phyloP scores from a whole-genome alignment of 352 stramenopile species.

The Stephanocyclus meneghinianus region DNA sequence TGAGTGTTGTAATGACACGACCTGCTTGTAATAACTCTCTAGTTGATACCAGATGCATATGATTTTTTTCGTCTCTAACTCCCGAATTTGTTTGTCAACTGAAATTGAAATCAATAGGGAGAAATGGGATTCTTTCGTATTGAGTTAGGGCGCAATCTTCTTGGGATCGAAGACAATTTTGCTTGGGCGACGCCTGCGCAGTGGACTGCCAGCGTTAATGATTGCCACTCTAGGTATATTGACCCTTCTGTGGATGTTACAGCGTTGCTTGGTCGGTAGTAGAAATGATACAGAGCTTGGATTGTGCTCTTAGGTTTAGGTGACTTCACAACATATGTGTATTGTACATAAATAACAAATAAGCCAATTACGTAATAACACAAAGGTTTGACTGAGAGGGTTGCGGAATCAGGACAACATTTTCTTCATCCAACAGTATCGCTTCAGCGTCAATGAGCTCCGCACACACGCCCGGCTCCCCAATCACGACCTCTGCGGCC shows the following conservation, averaged over 20 bases:
- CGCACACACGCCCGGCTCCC: too few species aligned
- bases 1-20: not conserved
- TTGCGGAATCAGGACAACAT: too few species aligned
- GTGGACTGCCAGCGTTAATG: slow-evolving; percentile 55
- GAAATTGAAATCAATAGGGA: slow-evolving; percentile 38
- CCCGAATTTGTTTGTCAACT: slow-evolving; percentile 37
- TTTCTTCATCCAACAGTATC: too few species aligned
- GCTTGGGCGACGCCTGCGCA: slow-evolving; percentile 65
- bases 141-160: slow-evolving; percentile 72
- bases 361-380: too few species aligned
- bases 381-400: too few species aligned
- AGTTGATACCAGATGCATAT: too few species aligned
- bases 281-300: not conserved
- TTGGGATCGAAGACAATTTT: slow-evolving; percentile 75
- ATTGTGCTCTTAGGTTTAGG: too few species aligned
- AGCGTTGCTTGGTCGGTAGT: slow-evolving; percentile 19
- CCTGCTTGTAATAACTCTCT: not conserved
- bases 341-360: too few species aligned
- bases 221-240: slow-evolving; percentile 61
- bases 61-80: slow-evolving; percentile 15
- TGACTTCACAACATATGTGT: too few species aligned
- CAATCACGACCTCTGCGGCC: too few species aligned
- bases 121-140: slow-evolving; percentile 94
- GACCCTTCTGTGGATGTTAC: slow-evolving; percentile 52
- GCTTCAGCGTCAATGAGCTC: too few species aligned